Percentiles rank a stretch among this genome's conserved stretches.
These are phyloP conservation scores for Ascochyta clinopodiicola DNA, from an alignment of 2,329 filamentous ascomycete species.

Conservation along the genomic window DNA sequence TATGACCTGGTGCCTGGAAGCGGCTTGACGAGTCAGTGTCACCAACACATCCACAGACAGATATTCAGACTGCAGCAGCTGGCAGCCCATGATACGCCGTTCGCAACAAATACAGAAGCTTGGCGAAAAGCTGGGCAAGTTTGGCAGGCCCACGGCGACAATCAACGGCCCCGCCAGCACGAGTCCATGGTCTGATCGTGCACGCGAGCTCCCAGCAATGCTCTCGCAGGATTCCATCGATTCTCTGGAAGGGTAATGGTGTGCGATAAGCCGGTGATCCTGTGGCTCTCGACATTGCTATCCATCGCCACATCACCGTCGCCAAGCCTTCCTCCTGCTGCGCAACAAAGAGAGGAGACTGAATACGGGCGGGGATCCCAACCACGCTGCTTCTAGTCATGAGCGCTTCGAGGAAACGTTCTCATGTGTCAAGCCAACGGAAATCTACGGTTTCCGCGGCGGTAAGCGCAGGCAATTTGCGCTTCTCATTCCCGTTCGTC, in stretches of 20 bases:
- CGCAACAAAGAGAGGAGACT: not conserved
- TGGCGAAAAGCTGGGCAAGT: slow-evolving; percentile 12
- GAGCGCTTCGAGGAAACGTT: not conserved
- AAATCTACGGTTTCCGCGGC: slow-evolving; percentile 10
- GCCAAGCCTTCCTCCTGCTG: slow-evolving; percentile 11
- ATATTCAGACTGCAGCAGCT: not conserved
- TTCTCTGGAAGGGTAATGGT: not conserved
- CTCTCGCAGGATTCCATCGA: slow-evolving; percentile 6
- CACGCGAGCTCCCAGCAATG: slow-evolving; percentile 6
- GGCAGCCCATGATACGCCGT: not conserved
- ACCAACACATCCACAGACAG: slow-evolving; percentile 1
- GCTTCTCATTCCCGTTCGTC: not conserved
- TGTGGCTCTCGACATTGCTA: slow-evolving; percentile 4
- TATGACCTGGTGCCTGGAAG: slow-evolving; percentile 12
- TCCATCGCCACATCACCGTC: slow-evolving; percentile 4
- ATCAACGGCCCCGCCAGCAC: slow-evolving; percentile 3
- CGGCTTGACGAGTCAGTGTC: not conserved
- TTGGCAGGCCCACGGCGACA: slow-evolving; percentile 1
- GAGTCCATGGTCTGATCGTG: slow-evolving; percentile 12
- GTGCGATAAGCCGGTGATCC: slow-evolving; percentile 1
- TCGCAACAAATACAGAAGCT: not conserved
- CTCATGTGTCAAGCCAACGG: slow-evolving; percentile 6
- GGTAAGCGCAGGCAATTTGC: slow-evolving; percentile 12
- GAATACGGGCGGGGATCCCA: slow-evolving; percentile 8
- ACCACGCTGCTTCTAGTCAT: not conserved